Conservation (phyloP, 2,329 filamentous ascomycete genomes). For the Phaeophleospora eucalypticola region DNA sequence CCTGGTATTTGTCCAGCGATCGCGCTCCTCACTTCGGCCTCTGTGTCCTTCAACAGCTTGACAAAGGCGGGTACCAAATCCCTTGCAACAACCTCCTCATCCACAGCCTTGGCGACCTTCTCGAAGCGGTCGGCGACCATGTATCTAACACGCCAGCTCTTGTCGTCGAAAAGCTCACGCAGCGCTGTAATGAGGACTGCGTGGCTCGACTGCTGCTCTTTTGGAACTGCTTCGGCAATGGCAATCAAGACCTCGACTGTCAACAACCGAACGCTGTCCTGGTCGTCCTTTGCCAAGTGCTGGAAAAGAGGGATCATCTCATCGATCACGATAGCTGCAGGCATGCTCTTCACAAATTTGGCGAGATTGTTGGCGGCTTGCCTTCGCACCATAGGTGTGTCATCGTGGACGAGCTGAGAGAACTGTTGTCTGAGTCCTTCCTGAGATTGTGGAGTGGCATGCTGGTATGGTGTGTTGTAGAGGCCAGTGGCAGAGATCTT, state of each 20-base stretch:
- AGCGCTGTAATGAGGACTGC: constrained; percentile 87
- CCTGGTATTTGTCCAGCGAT: constrained; percentile 95
- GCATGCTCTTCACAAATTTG: constrained; percentile 97
- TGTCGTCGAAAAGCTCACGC: constrained; percentile 93
- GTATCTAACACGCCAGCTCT: constrained; percentile 98
- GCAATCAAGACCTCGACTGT: constrained; percentile 96
- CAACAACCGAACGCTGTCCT: constrained; percentile 92
- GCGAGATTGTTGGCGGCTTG: constrained; percentile 94
- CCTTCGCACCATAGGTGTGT: constrained; percentile 97
- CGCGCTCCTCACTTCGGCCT: constrained; percentile 94
- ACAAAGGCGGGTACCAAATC: constrained; percentile 96
- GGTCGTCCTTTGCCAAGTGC: constrained; percentile 91
- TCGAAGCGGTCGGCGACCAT: constrained; percentile 99
- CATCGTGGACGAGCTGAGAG: constrained; percentile 88
- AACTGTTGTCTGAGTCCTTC: constrained; percentile 91
- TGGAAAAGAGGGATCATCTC: constrained; percentile 99
- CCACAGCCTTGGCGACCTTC: constrained; percentile 98
- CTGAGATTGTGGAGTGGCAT: constrained; percentile 81
- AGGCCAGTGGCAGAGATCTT: constrained; percentile 97
- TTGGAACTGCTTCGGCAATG: constrained; percentile 93
- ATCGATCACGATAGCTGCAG: constrained; percentile 82
- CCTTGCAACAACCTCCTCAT: constrained; percentile 89
- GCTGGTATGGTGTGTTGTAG: constrained; percentile 88
- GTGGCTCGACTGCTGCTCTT: constrained; percentile 95
- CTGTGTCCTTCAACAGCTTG: constrained; percentile 94